phyloP scores from a whole-genome alignment of 148 eudicot genomes.

The Drosera capensis region DNA sequence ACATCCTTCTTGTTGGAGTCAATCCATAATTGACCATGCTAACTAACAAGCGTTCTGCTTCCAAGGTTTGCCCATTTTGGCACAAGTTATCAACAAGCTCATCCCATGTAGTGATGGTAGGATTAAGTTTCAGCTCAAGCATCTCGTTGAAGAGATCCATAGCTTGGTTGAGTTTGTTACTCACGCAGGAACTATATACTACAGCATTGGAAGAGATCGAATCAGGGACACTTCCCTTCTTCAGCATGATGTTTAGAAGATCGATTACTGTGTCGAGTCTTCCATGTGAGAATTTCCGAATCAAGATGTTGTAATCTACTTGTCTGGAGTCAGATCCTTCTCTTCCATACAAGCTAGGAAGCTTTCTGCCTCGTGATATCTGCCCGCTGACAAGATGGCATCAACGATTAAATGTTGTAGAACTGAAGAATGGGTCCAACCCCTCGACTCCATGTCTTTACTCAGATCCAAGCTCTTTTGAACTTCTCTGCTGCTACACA shows the following conservation, averaged over 20 bases:
- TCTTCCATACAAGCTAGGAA: constrained; percentile 23
- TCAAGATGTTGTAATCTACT: constrained; percentile 26
- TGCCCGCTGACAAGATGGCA: constrained; percentile 29
- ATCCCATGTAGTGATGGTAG: constrained; percentile 42
- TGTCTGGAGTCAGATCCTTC: constrained; percentile 26
- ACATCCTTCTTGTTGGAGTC: constrained; percentile 46
- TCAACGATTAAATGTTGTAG: constrained; percentile 31
- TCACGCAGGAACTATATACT: constrained; percentile 28
- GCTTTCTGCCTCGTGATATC: constrained; percentile 30
- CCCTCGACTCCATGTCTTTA: constrained; percentile 35
- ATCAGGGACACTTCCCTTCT: constrained; percentile 25
- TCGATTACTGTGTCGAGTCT: constrained; percentile 31
- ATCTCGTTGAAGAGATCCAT: constrained; percentile 54
- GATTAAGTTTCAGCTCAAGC: constrained; percentile 35
- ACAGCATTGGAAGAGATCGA: constrained; percentile 37
- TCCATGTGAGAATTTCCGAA: constrained; percentile 28
- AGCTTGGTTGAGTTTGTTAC: constrained; percentile 28
- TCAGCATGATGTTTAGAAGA: constrained; percentile 50
- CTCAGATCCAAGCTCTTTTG: constrained; percentile 39
- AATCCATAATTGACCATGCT: constrained; percentile 32
- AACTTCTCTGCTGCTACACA: constrained; percentile 28
- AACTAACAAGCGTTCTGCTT: constrained; percentile 42
- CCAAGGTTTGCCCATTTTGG: constrained; percentile 19
- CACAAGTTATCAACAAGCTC: constrained; percentile 25
- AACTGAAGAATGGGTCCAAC: constrained; percentile 33